Conservation (phyloP, 345 rosid genomes). For the Gossypium bickii region DNA sequence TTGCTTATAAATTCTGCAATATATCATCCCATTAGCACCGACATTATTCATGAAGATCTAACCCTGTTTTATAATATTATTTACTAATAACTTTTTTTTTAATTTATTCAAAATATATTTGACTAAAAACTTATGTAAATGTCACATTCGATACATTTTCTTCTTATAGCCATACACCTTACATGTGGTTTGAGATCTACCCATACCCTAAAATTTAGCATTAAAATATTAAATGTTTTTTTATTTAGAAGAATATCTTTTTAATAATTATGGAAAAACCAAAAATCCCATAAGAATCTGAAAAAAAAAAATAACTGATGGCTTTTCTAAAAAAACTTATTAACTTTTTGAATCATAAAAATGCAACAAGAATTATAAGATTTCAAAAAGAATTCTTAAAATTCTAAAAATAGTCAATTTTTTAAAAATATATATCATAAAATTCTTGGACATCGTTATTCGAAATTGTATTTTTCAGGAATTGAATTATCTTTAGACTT, state of each 20-base stretch:
- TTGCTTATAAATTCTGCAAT: neutral
- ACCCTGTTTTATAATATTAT: neutral
- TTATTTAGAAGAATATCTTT: neutral
- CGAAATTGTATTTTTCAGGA: slow-evolving; percentile 3
- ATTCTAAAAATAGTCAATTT: neutral
- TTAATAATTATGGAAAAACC: no score
- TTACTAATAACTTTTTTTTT: neutral
- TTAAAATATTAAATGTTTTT: neutral
- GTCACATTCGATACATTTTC: neutral
- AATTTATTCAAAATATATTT: neutral
- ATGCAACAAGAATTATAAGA: no score
- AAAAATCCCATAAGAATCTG: no score
- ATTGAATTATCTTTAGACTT: neutral
- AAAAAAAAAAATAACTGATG: no score
- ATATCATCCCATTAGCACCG: neutral
- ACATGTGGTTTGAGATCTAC: neutral
- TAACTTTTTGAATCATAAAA: no score
- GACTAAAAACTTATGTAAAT: neutral
- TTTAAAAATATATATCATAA: no score
- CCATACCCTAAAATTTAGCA: neutral
- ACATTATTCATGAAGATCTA: neutral
- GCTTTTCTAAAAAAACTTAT: no score
- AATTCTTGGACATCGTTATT: neutral
- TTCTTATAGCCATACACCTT: neutral
- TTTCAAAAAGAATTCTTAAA: neutral